Evolutionary conservation across 2,329 filamentous ascomycete genomes (phyloP).

Genomic region (Thelonectria discophora): DNA sequence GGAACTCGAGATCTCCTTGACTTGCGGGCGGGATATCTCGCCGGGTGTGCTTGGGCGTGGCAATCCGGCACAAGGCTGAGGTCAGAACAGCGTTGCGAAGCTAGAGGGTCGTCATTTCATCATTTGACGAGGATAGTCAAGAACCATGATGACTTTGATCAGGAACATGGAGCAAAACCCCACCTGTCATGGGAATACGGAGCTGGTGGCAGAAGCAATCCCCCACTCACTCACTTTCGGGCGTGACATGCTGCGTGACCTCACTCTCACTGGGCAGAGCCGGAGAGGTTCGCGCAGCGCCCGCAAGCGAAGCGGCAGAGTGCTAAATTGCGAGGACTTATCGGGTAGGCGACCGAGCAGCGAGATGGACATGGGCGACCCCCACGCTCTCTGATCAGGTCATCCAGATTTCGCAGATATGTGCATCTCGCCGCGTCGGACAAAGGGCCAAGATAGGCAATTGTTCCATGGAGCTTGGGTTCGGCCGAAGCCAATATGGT

Average conservation of each 20-base stretch:
- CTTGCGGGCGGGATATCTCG: neutral
- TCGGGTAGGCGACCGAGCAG: constrained; percentile 34
- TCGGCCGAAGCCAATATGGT: constrained; percentile 10
- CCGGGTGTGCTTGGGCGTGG: neutral
- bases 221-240: constrained; percentile 22
- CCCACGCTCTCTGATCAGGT: constrained; percentile 36
- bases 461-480: constrained; percentile 23
- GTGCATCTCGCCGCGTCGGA: constrained; percentile 32
- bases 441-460: constrained; percentile 35
- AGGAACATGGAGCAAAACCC: constrained; percentile 13
- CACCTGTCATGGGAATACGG: constrained; percentile 8
- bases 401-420: constrained; percentile 21
- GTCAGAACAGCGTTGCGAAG: neutral
- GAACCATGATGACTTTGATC: constrained; percentile 9
- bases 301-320: constrained; percentile 34
- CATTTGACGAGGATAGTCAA: constrained; percentile 11
- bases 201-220: neutral
- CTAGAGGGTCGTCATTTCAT: constrained; percentile 10
- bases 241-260: constrained; percentile 17
- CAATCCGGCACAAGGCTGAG: neutral
- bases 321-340: constrained; percentile 23
- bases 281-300: constrained; percentile 27
- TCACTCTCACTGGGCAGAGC: constrained; percentile 18
- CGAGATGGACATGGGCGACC: constrained; percentile 27
- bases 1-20: constrained; percentile 1